phyloP scores from a whole-genome alignment of 345 rosid species.

The Melastoma malabathricum region DNA sequence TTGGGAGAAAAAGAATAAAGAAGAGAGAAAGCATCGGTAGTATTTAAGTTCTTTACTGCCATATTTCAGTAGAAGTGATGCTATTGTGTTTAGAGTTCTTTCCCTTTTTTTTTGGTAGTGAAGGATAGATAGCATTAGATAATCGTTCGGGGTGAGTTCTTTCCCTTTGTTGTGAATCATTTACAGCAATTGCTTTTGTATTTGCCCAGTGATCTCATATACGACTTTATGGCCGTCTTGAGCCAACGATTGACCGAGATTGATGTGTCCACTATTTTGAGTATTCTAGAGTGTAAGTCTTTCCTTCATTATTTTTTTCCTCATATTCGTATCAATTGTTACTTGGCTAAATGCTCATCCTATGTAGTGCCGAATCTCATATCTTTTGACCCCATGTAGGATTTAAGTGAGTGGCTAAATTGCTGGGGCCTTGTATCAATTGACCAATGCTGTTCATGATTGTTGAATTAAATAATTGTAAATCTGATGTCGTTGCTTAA shows the following conservation, averaged over 20 bases:
- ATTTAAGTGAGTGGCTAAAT: too few species aligned
- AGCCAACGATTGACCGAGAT: constrained; percentile 59
- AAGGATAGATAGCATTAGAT: too few species aligned
- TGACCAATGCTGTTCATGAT: too few species aligned
- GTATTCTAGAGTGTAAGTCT: constrained; percentile 64
- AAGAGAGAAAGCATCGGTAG: too few species aligned
- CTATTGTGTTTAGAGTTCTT: too few species aligned
- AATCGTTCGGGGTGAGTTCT: too few species aligned
- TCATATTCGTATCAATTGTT: too few species aligned
- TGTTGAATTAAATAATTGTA: not conserved
- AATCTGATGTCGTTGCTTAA: not conserved
- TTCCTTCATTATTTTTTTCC: not conserved
- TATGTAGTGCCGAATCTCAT: not conserved
- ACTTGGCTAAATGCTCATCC: not conserved
- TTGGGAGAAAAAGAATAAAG: too few species aligned
- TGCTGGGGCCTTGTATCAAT: too few species aligned
- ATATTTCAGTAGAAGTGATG: too few species aligned
- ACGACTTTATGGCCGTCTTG: constrained; percentile 63
- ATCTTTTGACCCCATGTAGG: not conserved
- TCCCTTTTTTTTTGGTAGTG: too few species aligned
- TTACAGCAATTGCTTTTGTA: not conserved
- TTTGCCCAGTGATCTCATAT: constrained; percentile 66
- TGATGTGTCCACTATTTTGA: constrained; percentile 70
- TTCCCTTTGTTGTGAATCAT: not conserved
- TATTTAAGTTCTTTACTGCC: too few species aligned